phyloP scores from a whole-genome alignment of 2,329 filamentous ascomycete species.

The Teratosphaeria viscida region DNA sequence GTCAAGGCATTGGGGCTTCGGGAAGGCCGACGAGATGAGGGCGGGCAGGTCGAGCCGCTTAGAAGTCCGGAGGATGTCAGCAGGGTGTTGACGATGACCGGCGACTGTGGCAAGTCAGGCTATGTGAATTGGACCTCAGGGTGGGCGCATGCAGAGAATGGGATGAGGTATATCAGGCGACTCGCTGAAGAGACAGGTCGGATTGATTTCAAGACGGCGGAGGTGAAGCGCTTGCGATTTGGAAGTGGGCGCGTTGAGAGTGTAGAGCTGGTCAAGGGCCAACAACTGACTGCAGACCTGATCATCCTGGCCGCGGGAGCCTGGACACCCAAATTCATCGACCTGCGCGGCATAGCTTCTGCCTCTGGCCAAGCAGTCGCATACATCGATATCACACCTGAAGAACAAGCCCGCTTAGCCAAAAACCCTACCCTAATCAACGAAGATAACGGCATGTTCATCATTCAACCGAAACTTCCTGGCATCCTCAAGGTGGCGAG shows the following conservation, averaged over 20 bases:
- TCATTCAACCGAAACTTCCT: conserved; percentile 52
- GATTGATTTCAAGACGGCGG: conserved; percentile 39
- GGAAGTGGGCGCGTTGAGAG: conserved; percentile 41
- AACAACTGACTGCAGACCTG: conserved; percentile 53
- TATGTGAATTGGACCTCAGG: conserved; percentile 67
- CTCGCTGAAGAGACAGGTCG: conserved; percentile 43
- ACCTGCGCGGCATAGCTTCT: conserved; percentile 63
- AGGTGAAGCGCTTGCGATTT: conserved; percentile 37
- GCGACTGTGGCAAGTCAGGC: conserved; percentile 49
- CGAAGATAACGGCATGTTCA: conserved; percentile 60
- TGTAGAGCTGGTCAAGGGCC: conserved; percentile 43
- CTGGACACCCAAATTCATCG: conserved; percentile 70
- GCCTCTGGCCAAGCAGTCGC: conserved; percentile 74
- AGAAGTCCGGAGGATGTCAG: conserved; percentile 29
- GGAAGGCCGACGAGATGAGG: conserved; percentile 25
- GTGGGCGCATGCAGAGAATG: conserved; percentile 68
- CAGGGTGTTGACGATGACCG: conserved; percentile 29
- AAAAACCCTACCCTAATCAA: conserved; percentile 64
- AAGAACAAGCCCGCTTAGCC: conserved; percentile 56
- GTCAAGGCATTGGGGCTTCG: conserved; percentile 41
- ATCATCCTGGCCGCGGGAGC: conserved; percentile 76
- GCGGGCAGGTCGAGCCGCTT: conserved; percentile 28
- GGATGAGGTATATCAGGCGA: conserved; percentile 54
- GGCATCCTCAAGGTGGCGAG: conserved; percentile 38
- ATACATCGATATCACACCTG: conserved; percentile 63